Evolutionary conservation across 768 basidiomycete species (phyloP), one percentile per base, ranked within the genome.

Genomic region (Tephrocybe sp.): DNA sequence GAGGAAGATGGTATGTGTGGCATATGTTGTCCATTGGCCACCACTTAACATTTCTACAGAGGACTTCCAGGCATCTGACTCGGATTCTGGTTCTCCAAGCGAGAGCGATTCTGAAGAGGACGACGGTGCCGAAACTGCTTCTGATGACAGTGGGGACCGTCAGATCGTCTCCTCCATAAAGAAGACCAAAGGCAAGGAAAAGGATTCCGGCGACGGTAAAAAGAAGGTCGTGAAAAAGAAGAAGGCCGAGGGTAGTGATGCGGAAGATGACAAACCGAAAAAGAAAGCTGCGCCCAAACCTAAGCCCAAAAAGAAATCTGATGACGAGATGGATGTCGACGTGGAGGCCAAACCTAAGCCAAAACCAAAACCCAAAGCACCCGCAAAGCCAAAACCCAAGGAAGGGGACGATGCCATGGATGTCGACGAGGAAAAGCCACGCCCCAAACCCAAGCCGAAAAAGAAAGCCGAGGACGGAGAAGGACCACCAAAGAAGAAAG

Each of bases 51-150:
- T 5, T 8, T 4, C 59, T 52, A 14, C 65, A 89, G 96, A 95
- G 67, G 94, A 97, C 69, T 98, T 98, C 80, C 70, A 85, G 54
- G 93, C 85, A 7, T 92, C 88, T 6, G 85, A 73, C 1, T 89
- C 89, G 0, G 94, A 97, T 61, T 76, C 74, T 39, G 94, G 95
- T n/a, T 97, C 95, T 4, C 91, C 95, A 0, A 86, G 83, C 34
- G 87, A 81, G 13, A 77, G 72, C 32, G 90, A 89, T 45, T 81
- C 82, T 1, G 83, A 80, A 68, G 73, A 62, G 5, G 88, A 84
- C 26, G 87, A 82, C 2, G 89, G 83, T 3, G 89, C 84, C 1
- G 78, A 83, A 49, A 92, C 89, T 5, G 91, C 88, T 10, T 92
- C 91, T 0, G 90, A 92, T 62, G 89, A 88, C 38, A 87, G 84